These are phyloP conservation scores for Sanghuangporus sanghuang DNA, from an alignment of 1,284 basidiomycete species.

Conservation along the genomic window DNA sequence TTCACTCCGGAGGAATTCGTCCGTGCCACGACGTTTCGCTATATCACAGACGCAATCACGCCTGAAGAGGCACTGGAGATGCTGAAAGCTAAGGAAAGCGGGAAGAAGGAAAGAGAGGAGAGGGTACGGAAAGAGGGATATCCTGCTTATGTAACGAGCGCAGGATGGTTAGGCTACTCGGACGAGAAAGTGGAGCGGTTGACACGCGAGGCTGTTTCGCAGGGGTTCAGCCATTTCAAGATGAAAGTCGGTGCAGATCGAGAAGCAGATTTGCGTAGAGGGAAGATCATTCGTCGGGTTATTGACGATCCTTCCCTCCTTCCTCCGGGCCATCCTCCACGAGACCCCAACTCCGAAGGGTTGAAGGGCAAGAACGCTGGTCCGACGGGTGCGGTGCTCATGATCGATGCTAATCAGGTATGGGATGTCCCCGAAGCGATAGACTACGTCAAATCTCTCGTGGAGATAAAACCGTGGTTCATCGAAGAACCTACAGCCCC, in stretches of 20 bases:
- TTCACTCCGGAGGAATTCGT: constrained; percentile 90
- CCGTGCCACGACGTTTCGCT: constrained; percentile 78
- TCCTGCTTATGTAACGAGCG: constrained; percentile 92
- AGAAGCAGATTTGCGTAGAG: constrained; percentile 81
- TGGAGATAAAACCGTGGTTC: constrained; percentile 90
- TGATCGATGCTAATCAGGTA: constrained; percentile 97
- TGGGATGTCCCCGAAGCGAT: constrained; percentile 94
- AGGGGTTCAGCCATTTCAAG: constrained; percentile 95
- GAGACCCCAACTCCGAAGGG: constrained; percentile 61
- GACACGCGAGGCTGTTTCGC: constrained; percentile 78
- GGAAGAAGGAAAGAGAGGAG: constrained; percentile 75
- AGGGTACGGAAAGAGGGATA: constrained; percentile 72
- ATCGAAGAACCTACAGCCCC: constrained; percentile 95
- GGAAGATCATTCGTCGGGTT: constrained; percentile 84
- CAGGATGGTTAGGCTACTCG: constrained; percentile 89
- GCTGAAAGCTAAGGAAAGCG: constrained; percentile 71
- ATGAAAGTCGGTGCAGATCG: constrained; percentile 92
- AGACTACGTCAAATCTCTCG: constrained; percentile 82
- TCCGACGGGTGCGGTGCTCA: constrained; percentile 87
- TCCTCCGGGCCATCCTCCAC: constrained; percentile 46
- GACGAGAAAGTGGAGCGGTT: constrained; percentile 89
- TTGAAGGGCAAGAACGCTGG: constrained; percentile 88
- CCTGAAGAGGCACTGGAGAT: constrained; percentile 84
- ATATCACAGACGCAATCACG: constrained; percentile 92
- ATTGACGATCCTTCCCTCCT: constrained; percentile 86